Percentiles rank a stretch among this genome's conserved stretches.
These are phyloP conservation scores for Trypanosoma boissoni DNA, from an alignment of 208 protist species.

Conservation along the genomic window DNA sequence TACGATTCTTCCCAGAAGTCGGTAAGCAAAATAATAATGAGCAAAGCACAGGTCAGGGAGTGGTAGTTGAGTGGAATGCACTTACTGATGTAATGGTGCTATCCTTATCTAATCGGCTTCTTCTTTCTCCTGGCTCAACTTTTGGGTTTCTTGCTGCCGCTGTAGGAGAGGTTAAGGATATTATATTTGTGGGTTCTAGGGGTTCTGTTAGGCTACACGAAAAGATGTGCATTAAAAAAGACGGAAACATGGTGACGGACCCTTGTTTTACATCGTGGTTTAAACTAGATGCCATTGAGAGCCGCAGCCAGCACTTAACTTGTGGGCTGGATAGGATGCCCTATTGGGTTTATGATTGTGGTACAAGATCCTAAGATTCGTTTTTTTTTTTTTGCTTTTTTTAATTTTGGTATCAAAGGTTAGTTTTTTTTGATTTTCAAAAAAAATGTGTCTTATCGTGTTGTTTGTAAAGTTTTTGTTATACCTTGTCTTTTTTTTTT, in stretches of 20 bases:
- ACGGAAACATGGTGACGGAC: slow-evolving; percentile 7
- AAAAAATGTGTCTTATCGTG: background rate
- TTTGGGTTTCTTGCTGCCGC: slow-evolving; percentile 31
- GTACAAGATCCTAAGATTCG: background rate
- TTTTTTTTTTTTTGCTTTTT: background rate
- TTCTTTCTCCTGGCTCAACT: slow-evolving; percentile 29
- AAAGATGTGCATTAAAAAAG: background rate
- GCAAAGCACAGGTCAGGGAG: slow-evolving; percentile 17
- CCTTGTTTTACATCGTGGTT: slow-evolving; percentile 24
- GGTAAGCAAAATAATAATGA: slow-evolving; percentile 5
- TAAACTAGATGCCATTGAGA: slow-evolving; percentile 18
- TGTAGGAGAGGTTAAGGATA: slow-evolving; percentile 14
- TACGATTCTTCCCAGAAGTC: background rate
- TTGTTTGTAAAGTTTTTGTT: background rate
- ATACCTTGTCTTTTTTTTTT: background rate
- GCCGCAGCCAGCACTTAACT: background rate
- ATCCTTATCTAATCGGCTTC: slow-evolving; percentile 16
- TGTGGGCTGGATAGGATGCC: slow-evolving; percentile 11
- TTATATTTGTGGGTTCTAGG: slow-evolving; percentile 13
- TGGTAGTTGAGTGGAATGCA: slow-evolving; percentile 21
- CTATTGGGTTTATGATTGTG: slow-evolving; percentile 11
- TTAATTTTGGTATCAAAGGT: background rate
- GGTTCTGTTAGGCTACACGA: background rate
- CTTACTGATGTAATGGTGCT: slow-evolving; percentile 27
- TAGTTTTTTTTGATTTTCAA: background rate